Evolutionary conservation across 2,329 filamentous ascomycete species (phyloP), one percentile per base, ranked within the genome.

Genomic region (Pyrenochaeta sp.): DNA sequence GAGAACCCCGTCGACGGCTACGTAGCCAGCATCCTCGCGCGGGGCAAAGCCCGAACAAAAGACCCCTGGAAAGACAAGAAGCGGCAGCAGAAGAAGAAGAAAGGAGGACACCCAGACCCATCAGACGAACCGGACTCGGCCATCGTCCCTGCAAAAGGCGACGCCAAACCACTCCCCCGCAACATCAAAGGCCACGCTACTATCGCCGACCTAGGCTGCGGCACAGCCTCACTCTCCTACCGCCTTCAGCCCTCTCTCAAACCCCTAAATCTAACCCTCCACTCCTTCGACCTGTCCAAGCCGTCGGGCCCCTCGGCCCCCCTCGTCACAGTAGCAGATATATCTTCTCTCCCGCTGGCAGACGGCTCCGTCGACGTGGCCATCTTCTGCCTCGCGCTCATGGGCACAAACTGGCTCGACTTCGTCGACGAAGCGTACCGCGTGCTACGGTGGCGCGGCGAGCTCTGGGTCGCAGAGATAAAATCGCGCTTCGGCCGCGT

Each of bases 351-450:
- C 2, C 93, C 93, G 0, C 76, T 96, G 0, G 77, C 77, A 4
- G 85, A 92, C 57, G 86, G 84, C 30, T 85, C 82, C 50, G 85
- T 91, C 49, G 91, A 99, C 70, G 81, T 99, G 4, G 89, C 89
- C 35, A 86, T 99, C 58, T 97, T 97, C 78, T 99, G 94, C 72
- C 81, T 99, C 21, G 94, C 93, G 35, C 83, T 99, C 46, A 99
- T 99, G 94, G 94, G 94, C 65, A 99, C 94, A 41, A 99, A 99
- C 75, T 99, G 94, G 93, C 82, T 96, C 39, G 86, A 90, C 60
- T 97, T 99, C 69, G 83, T 99, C 62, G 94, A 97, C 74, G 94
- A 99, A 75, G 93, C 93, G 10, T 96, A 90, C 77, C 86, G 94
- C 40, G 81, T 97, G 37, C 81, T 99, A 50, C 87, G 90, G 65